Evolutionary conservation across 176 grass and related monocot genomes (phyloP), one percentile per base, ranked within the genome.

Genomic region (Echinochloa phyllopogon): DNA sequence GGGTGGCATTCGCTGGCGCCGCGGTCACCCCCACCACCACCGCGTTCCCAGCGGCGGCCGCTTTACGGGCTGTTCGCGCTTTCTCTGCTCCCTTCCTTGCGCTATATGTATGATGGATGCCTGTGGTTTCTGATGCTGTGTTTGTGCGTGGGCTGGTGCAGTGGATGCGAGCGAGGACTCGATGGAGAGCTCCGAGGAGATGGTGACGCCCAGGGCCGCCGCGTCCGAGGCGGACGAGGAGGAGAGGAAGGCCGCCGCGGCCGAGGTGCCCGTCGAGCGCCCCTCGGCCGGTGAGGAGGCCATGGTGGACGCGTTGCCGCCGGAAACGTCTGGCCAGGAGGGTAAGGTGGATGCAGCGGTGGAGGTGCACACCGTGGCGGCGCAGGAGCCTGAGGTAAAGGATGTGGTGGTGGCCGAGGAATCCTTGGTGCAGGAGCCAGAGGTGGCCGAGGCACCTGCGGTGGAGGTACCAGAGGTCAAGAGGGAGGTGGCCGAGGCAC

Each of bases 151-250:
- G 64, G 63, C 78, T 75, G 50, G 29, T 20, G 68, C 89, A 91
- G 89, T 63, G 85, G 89, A 91, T 53, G 75, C 18, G 62, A 84
- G 81, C 61, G 89, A 91, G 81, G 89, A 91, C 39, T 91, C 89
- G 23, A 90, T 90, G 80, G 89, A 90, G 89, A 91, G 89, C 85
- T 91, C 86, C 48, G 90, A 88, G 86, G 90, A 85, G 86, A 89
- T 92, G 90, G 78, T 88, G 71, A 92, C 90, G 45, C 86, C 90
- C n/a, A 77, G 82, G 59, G 86, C 83, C 24, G 76, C 75, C 5
- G 76, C 62, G 10, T 84, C 76, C 16, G 83, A 72, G 77, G 73
- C 51, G 51, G 79, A 86, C 6, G 88, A 90, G 21, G 88, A 86
- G 72, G 88, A 86, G 73, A 83, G 33, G 72, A 90, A 86, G 84